Base-by-base conservation (phyloP, 2,329 filamentous ascomycete genomes). In the Ophiosphaerella korrae region DNA sequence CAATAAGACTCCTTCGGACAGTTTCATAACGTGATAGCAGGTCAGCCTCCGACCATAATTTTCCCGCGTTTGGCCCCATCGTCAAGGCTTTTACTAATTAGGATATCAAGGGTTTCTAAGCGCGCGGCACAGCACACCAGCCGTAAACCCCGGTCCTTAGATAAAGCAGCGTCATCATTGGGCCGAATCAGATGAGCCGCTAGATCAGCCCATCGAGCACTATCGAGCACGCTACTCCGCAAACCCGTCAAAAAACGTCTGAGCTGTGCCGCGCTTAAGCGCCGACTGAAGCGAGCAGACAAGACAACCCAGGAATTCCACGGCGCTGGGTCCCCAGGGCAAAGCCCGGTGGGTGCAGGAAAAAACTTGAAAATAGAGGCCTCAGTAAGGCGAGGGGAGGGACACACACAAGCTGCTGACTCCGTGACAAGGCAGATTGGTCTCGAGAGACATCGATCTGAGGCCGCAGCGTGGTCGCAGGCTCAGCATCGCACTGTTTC, bases 51-150 rank as follows among this genome's bases (percentile, higher is more conserved):
- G 26, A 29, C 26, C 26, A 29, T 29, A 29, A 29, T 29, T 29
- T 29, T 29, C 26, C 26, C 26, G 26, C 11, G 26, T 29, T 33
- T 5, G 26, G 18, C 24, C 14, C 7, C 34, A 14, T n/a, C 7
- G 21, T 18, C 42, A 37, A 41, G 37, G 29, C 45, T 35, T 12
- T 29, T 31, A 40, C 45, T 21, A 37, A 34, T 31, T 9, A 18
- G 35, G 21, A 34, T 14, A n/a, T 12, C 29, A 29, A 18, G 36
- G 21, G 14, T 21, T 31, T 33, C 29, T 35, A 41, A 41, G 45
- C 37, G 45, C 43, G 43, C 37, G 45, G 45, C 45, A 47, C 45
- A 41, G 45, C 29, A 18, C 31, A 21, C 18, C 5, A 26, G 35
- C 38, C 18, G 18, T 21, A 35, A 35, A 31, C 32, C 31, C 16